These are phyloP conservation scores for Lagerstroemia speciosa DNA, from an alignment of 345 rosid genomes.

Conservation along the genomic window DNA sequence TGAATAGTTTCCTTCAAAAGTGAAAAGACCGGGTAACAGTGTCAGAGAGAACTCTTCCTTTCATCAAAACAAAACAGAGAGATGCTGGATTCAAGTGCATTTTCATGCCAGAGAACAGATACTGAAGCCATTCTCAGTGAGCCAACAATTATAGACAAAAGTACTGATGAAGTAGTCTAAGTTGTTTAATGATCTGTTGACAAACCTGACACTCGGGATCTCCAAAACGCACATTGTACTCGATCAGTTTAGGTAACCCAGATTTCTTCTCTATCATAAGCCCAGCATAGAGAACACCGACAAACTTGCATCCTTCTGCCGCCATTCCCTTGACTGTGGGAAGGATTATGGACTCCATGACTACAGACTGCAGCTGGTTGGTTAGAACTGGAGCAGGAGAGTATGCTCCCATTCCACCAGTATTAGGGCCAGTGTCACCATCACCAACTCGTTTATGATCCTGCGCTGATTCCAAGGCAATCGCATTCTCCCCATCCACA, in stretches of 20 bases:
- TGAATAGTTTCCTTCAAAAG: background rate
- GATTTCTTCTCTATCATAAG: slow-evolving; percentile 92
- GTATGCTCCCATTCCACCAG: slow-evolving; percentile 98
- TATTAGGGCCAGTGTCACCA: slow-evolving; percentile 92
- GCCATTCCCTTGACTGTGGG: slow-evolving; percentile 94
- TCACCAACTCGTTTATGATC: slow-evolving; percentile 96
- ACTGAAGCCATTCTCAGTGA: background rate
- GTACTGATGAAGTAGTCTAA: background rate
- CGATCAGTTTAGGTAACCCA: slow-evolving; percentile 90
- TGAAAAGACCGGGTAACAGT: background rate
- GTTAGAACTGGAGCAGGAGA: slow-evolving; percentile 88
- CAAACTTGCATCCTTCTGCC: slow-evolving; percentile 82
- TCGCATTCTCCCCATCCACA: slow-evolving; percentile 90
- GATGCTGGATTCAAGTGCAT: background rate
- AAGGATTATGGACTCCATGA: slow-evolving; percentile 75
- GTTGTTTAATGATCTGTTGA: background rate
- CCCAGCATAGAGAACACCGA: slow-evolving; percentile 88
- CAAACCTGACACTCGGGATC: slow-evolving; percentile 97
- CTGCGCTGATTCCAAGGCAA: slow-evolving; percentile 89
- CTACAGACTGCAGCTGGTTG: slow-evolving; percentile 52
- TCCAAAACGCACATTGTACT: slow-evolving; percentile 95
- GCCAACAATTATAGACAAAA: background rate
- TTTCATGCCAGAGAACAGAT: background rate
- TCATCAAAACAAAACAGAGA: background rate
- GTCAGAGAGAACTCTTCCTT: background rate